phyloP scores from a whole-genome alignment of 2,329 filamentous ascomycete genomes.

The Penicillium thymicola region DNA sequence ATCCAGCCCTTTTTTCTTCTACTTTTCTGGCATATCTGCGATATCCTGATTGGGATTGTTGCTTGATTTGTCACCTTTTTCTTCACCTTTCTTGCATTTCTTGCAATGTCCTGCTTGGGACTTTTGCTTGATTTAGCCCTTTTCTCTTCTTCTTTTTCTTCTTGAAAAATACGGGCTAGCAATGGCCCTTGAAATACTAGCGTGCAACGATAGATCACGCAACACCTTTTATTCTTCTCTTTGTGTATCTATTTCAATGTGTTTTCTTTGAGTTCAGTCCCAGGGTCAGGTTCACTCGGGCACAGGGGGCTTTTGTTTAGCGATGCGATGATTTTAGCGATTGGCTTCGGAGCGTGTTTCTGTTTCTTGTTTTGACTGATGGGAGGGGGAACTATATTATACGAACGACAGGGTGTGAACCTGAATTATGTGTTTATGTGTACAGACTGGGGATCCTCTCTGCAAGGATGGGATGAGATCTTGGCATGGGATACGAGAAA shows the following conservation, averaged over 20 bases:
- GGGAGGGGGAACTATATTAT: slow-evolving; percentile 13
- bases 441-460: slow-evolving; percentile 5
- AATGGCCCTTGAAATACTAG: slow-evolving; percentile 15
- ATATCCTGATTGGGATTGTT: background rate
- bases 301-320: slow-evolving; percentile 3
- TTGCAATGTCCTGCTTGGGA: background rate
- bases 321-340: slow-evolving; percentile 13
- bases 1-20: background rate
- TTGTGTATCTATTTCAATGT: slow-evolving; percentile 3
- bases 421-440: slow-evolving; percentile 7
- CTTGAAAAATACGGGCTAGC: slow-evolving; percentile 9
- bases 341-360: slow-evolving; percentile 14
- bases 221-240: slow-evolving; percentile 5
- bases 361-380: slow-evolving; percentile 15
- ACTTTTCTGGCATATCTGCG: background rate
- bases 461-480: background rate
- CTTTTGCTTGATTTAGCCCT: too few species aligned
- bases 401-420: slow-evolving; percentile 7
- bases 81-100: slow-evolving; percentile 1
- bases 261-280: background rate
- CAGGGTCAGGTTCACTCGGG: slow-evolving; percentile 1
- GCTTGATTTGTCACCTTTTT: background rate
- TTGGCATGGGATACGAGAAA: slow-evolving; percentile 13
- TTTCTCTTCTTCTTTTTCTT: background rate
- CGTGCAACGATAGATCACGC: slow-evolving; percentile 19